Evolutionary conservation across 2,329 filamentous ascomycete species (phyloP).

Genomic region (Colletotrichum scovillei): DNA sequence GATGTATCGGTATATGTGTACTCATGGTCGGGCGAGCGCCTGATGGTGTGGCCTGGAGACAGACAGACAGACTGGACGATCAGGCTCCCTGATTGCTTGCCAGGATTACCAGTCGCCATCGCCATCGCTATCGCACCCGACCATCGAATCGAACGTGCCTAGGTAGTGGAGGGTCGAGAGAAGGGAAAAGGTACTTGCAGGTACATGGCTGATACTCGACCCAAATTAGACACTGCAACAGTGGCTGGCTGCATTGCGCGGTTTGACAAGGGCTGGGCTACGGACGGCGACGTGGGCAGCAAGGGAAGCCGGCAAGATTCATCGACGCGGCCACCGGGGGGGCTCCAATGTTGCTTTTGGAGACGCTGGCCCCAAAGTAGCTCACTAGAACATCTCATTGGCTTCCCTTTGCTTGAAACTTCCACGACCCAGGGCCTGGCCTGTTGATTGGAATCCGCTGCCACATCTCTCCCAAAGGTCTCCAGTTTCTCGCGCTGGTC

Average conservation of each 20-base stretch:
- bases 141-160: not conserved
- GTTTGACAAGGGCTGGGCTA: slow-evolving; percentile 20
- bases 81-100: not conserved
- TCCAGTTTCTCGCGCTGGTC: not conserved
- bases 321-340: not conserved
- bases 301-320: slow-evolving; percentile 1
- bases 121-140: not conserved
- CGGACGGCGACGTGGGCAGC: slow-evolving; percentile 6
- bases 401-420: slow-evolving; percentile 22
- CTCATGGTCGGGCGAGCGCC: too few species aligned
- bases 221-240: slow-evolving; percentile 10
- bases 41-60: not conserved
- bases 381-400: slow-evolving; percentile 22
- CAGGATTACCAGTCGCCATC: not conserved
- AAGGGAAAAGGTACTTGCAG: slow-evolving; percentile 4
- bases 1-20: too few species aligned
- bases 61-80: not conserved
- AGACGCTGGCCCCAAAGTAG: not conserved
- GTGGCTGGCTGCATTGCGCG: slow-evolving; percentile 21
- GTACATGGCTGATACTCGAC: slow-evolving; percentile 7
- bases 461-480: not conserved
- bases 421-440: slow-evolving; percentile 11
- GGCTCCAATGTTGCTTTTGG: not conserved
- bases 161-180: not conserved
- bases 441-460: slow-evolving; percentile 13